A percentile compares a stretch with the other conserved stretches of the same genome.
Evolutionary conservation across 169 alveolate genomes (phyloP).

Genomic region (Babesia sp.): DNA sequence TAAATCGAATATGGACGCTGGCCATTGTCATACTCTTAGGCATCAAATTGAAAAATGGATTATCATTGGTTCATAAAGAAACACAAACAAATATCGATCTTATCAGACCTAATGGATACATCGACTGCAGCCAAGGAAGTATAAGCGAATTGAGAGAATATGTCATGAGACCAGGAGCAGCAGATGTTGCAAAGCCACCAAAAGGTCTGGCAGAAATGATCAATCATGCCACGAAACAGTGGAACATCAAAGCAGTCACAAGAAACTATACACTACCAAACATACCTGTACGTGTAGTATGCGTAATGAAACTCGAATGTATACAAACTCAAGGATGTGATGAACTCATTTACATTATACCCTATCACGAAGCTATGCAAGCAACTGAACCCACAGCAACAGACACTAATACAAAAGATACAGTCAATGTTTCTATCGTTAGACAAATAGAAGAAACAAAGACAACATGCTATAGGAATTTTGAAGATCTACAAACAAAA

Average conservation of each 20-base stretch:
- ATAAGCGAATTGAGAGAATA: conserved; percentile 2
- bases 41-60: no score
- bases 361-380: conserved; percentile 53
- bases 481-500: not conserved
- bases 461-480: not conserved
- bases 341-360: conserved; percentile 15
- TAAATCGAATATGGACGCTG: no score
- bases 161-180: not conserved
- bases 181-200: not conserved
- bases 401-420: not conserved
- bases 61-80: no score
- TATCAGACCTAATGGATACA: not conserved
- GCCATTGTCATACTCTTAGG: no score
- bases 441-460: not conserved
- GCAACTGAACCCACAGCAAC: not conserved
- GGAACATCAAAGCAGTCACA: conserved; percentile 7
- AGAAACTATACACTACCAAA: conserved; percentile 8
- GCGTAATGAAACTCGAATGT: conserved; percentile 2
- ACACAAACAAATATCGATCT: not conserved
- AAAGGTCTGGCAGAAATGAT: not conserved
- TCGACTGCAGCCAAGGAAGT: not conserved
- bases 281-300: conserved; percentile 4
- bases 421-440: not conserved
- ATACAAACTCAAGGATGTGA: not conserved
- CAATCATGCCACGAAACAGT: not conserved